phyloP scores from a whole-genome alignment of 768 basidiomycete genomes.

The Mycena epipterygia region DNA sequence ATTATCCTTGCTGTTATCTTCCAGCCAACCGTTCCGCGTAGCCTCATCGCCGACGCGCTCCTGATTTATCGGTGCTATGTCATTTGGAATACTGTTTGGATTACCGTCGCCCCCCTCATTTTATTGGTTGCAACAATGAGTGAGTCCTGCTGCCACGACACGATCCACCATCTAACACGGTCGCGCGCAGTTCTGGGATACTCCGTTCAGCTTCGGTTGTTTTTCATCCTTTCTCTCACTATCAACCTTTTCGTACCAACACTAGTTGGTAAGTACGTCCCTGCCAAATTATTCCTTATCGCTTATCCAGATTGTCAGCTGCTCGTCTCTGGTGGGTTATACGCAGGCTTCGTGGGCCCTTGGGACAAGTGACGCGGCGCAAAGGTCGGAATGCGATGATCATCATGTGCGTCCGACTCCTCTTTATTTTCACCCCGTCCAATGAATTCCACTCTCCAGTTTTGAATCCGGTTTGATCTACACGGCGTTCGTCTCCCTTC shows the following conservation, averaged over 20 bases:
- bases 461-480: slow-evolving; percentile 57
- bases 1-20: neutral
- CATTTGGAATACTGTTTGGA: slow-evolving; percentile 50
- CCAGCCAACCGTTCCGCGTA: slow-evolving; percentile 4
- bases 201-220: slow-evolving; percentile 41
- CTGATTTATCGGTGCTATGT: slow-evolving; percentile 55
- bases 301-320: slow-evolving; percentile 37
- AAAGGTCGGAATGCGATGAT: slow-evolving; percentile 51
- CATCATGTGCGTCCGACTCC: slow-evolving; percentile 45
- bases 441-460: slow-evolving; percentile 34
- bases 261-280: slow-evolving; percentile 46
- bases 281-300: neutral
- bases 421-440: neutral
- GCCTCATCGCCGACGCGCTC: slow-evolving; percentile 49
- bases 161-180: slow-evolving; percentile 31
- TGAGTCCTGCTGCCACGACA: slow-evolving; percentile 28
- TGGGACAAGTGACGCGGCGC: slow-evolving; percentile 42
- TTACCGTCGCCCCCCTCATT: slow-evolving; percentile 44
- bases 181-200: slow-evolving; percentile 45
- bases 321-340: slow-evolving; percentile 53
- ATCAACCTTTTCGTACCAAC: slow-evolving; percentile 51
- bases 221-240: slow-evolving; percentile 45
- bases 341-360: slow-evolving; percentile 38
- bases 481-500: slow-evolving; percentile 46
- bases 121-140: slow-evolving; percentile 52